Base-by-base conservation (phyloP, 2,329 filamentous ascomycete species). In the Pestalotiopsis sp. region DNA sequence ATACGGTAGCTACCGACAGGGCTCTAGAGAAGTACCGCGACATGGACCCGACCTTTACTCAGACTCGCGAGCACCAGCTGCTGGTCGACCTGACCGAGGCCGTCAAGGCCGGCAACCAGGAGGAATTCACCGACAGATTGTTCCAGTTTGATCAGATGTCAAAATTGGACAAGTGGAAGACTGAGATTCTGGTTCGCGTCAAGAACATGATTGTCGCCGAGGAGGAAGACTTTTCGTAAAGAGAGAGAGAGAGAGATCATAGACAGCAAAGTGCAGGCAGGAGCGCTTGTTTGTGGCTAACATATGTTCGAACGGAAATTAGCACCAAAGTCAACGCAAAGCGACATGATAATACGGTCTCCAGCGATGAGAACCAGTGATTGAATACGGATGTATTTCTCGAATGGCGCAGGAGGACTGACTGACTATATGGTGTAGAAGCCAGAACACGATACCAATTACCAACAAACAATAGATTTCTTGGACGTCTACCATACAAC, bases 161-260 rank as follows among this genome's bases (percentile, higher is more conserved):
- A 83, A 96, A 96, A 85, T 83, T 98, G 77, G 95, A 98, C 79
- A 96, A 95, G 84, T 98, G 95, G 95, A 97, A 98, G 91, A 97
- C 93, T 64, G 93, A 92, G 39, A 84, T 97, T 68, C 81, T 97
- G 71, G 83, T 97, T 77, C 88, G 90, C 74, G 87, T 98, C 76
- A 98, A 98, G 90, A 91, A 91, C 75, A 86, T 86, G 66, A 97
- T 97, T 75, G 92, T 95, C 82, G 84, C 73, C 66, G 74, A 72
- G 17, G 77, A 75, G 39, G 77, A 79, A 66, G 77, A 79, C 69
- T 79, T 78, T 69, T 77, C 77, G 57, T 79, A 71, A 66, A 27
- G 38, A 27, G 38, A 72, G 45, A 9, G 49, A 23, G 45, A 9
- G 49, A 23, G 14, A 52, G 14, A 52, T 31, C 6, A 25, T 25